Base-by-base conservation (phyloP, 2,329 filamentous ascomycete genomes). In the Aspergillus viridinutans region DNA sequence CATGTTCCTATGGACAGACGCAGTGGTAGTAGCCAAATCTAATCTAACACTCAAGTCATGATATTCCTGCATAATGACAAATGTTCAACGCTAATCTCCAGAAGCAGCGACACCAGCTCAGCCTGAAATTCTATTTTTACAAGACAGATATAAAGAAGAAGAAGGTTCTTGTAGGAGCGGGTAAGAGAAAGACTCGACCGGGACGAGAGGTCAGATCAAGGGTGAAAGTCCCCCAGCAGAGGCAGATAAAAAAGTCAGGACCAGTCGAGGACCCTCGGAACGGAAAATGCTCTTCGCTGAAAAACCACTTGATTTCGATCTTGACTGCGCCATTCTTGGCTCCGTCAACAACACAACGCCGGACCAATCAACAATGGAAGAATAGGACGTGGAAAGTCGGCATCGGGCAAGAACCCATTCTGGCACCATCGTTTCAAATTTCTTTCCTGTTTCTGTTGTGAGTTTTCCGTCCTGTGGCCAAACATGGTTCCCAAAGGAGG, bases 61-160 rank as follows among this genome's bases (percentile, higher is more conserved):
- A 70, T 70, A 71, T 71, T 70, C 64, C 65, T 67, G 58, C 64
- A 67, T 69, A 67, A 71, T 63, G 61, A 68, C 65, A 68, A 62
- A 62, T 61, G 63, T 61, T 63, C 58, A 66, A 66, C 69, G 70
- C 69, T 71, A 72, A 71, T 71, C 67, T 66, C 68, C 67, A 70
- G 69, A 67, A 62, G 57, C 50, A 59, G 58, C 61, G 62, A 67
- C 67, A 63, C 58, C 63, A 63, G 57, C 54, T 35, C 32, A 63
- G 67, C 58, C 64, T 59, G 58, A 63, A 70, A 70, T 64, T 72
- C 69, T 72, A 72, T 71, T 72, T 72, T 72, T 72, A 72, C 70
- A 70, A 58, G 58, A 70, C 72, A 68, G 68, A 69, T 62, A 56
- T 49, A 53, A 35, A 54, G 56, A 43, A 56, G 49, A 49, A 50